These are phyloP conservation scores for Vanrija humicola DNA, from an alignment of 1,284 basidiomycete species.

Conservation along the genomic window DNA sequence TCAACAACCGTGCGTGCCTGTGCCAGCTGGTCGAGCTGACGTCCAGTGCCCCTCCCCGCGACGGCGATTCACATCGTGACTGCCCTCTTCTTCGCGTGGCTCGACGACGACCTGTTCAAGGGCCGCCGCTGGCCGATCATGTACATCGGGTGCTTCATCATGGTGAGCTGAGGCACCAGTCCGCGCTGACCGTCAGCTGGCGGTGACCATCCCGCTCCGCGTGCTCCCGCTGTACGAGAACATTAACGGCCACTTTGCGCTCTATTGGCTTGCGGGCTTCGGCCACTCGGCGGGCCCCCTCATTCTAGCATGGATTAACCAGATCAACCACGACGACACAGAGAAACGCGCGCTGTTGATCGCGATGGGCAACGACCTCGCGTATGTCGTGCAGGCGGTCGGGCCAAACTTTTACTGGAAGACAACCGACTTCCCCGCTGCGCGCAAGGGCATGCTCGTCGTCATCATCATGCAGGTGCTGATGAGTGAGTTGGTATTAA, in stretches of 20 bases:
- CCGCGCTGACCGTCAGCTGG: not conserved
- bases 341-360: constrained; percentile 40
- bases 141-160: constrained; percentile 29
- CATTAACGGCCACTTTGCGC: constrained; percentile 22
- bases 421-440: constrained; percentile 34
- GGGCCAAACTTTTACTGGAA: constrained; percentile 43
- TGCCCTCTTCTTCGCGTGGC: constrained; percentile 30
- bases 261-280: constrained; percentile 26
- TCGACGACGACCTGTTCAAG: constrained; percentile 30
- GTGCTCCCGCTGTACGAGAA: constrained; percentile 32
- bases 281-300: constrained; percentile 7
- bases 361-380: constrained; percentile 34
- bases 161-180: constrained; percentile 13
- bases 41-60: constrained; percentile 24
- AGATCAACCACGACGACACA: constrained; percentile 30
- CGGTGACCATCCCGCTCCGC: constrained; percentile 24
- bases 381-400: constrained; percentile 40
- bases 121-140: constrained; percentile 38
- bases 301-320: constrained; percentile 35
- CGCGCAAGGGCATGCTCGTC: constrained; percentile 31
- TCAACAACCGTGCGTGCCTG: constrained; percentile 23
- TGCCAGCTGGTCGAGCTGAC: not conserved
- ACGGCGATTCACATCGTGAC: constrained; percentile 33
- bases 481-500: constrained; percentile 21
- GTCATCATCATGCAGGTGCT: constrained; percentile 19